These are phyloP conservation scores for Asclepias syriaca DNA, from an alignment of 257 asterid genomes.

Conservation along the genomic window DNA sequence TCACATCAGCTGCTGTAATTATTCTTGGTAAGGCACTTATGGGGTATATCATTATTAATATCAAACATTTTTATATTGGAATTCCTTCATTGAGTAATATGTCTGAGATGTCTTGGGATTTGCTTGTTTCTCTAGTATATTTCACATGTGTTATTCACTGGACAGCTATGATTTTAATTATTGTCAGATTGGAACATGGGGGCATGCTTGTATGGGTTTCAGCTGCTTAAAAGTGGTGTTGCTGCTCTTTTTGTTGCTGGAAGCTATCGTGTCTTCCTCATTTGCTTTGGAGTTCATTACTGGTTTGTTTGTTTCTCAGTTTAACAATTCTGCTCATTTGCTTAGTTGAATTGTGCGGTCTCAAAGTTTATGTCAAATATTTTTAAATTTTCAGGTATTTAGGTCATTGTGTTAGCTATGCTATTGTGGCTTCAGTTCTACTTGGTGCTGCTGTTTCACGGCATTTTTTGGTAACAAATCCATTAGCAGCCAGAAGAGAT, in stretches of 20 bases:
- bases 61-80: constrained; percentile 2
- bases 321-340: constrained; percentile 5
- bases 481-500: constrained; percentile 93
- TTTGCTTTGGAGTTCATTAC: constrained; percentile 96
- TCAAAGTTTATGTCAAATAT: not conserved
- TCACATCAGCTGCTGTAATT: constrained; percentile 89
- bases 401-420: constrained; percentile 98
- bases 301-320: constrained; percentile 49
- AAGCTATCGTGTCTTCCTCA: constrained; percentile 80
- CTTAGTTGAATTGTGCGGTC: constrained; percentile 6
- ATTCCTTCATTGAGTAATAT: not conserved
- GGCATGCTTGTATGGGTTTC: constrained; percentile 92
- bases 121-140: constrained; percentile 1
- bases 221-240: constrained; percentile 88
- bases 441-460: constrained; percentile 98
- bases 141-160: constrained; percentile 6
- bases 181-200: constrained; percentile 95
- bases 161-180: constrained; percentile 6
- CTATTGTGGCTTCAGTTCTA: constrained; percentile 92
- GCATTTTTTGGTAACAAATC: constrained; percentile 78
- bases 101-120: not conserved
- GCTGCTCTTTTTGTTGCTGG: constrained; percentile 93
- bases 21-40: constrained; percentile 68
- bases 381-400: constrained; percentile 54
- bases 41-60: constrained; percentile 8